phyloP scores from a whole-genome alignment of 1,139 yeast species.

The Geotrichum bryndzae region DNA sequence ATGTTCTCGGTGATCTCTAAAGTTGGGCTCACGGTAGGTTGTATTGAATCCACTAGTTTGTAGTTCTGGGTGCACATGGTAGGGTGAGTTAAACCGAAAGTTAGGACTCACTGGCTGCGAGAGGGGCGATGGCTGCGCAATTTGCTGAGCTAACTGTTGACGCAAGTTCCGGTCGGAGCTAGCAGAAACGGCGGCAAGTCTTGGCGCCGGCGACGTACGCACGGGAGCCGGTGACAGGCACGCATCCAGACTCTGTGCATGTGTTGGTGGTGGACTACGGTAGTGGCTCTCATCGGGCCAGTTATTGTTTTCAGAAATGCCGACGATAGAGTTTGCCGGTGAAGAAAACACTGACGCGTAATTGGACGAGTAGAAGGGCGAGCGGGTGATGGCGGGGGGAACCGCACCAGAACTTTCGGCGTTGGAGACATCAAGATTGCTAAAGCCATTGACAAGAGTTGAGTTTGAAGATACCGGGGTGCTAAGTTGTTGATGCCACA shows the following conservation, averaged over 20 bases:
- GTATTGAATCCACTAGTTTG: background rate
- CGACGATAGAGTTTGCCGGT: conserved; percentile 15
- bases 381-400: conserved; percentile 5
- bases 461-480: background rate
- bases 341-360: conserved; percentile 15
- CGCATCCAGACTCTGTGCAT: background rate
- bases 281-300: conserved; percentile 11
- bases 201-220: conserved; percentile 2
- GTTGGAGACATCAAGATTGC: background rate
- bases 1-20: background rate
- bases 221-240: background rate
- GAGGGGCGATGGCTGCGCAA: conserved; percentile 8
- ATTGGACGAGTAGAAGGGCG: conserved; percentile 9
- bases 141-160: conserved; percentile 18
- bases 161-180: conserved; percentile 16
- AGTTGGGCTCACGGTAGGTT: background rate
- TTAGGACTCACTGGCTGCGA: background rate
- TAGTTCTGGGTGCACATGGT: background rate
- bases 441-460: background rate
- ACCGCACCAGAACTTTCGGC: background rate
- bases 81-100: background rate
- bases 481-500: conserved; percentile 10
- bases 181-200: conserved; percentile 16
- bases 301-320: conserved; percentile 4
- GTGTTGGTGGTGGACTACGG: conserved; percentile 6